These are phyloP conservation scores for Fusarium piperis DNA, from an alignment of 2,329 filamentous ascomycete species.

Conservation along the genomic window DNA sequence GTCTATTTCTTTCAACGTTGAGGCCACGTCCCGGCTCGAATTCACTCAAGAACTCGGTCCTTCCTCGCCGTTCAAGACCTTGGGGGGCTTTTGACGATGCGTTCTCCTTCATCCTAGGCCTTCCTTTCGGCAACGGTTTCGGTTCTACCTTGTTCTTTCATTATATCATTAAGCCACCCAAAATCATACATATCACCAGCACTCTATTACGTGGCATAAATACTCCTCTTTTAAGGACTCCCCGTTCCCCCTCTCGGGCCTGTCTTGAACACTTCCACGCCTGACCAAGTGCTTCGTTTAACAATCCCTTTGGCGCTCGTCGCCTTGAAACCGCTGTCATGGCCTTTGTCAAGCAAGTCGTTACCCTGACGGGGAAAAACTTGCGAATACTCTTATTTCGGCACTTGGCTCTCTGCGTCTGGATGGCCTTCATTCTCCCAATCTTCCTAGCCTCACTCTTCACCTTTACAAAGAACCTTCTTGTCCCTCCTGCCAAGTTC, in stretches of 20 bases:
- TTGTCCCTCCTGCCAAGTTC: conserved; percentile 78
- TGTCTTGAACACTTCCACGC: background rate
- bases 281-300: background rate
- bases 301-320: background rate
- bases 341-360: conserved; percentile 65
- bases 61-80: background rate
- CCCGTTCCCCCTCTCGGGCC: background rate
- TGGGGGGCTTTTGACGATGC: background rate
- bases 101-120: background rate
- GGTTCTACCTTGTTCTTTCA: background rate
- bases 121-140: background rate
- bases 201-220: background rate
- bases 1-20: background rate
- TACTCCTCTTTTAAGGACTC: background rate
- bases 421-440: conserved; percentile 69
- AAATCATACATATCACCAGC: background rate
- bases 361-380: conserved; percentile 71
- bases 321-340: conserved; percentile 48
- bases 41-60: background rate
- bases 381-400: conserved; percentile 66
- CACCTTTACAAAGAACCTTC: conserved; percentile 82
- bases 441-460: conserved; percentile 68
- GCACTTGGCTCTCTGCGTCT: conserved; percentile 60
- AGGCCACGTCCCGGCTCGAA: background rate
- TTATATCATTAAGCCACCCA: background rate